Base-by-base conservation (phyloP, 2,329 filamentous ascomycete species). In the Alternaria alternata region DNA sequence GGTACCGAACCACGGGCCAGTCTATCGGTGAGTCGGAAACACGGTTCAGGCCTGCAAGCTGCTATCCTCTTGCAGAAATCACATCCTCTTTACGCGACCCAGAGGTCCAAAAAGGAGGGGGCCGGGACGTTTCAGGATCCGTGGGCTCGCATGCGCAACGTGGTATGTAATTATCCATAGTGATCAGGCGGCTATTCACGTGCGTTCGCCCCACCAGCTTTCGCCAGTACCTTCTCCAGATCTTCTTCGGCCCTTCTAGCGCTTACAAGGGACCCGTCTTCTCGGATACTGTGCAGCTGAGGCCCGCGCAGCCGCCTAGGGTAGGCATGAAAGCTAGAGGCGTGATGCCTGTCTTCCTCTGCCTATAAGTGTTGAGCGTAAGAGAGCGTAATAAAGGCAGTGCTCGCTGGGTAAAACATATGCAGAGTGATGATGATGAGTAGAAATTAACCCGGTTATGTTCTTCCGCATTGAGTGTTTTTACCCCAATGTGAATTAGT, bases 181-280 rank as follows among this genome's bases (percentile, higher is more conserved):
- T 62, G 32, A 30, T 30, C 16, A 51, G 49, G 55, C 59, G 59
- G 52, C 43, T 62, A 47, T 54, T 47, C 52, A 48, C 52, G 57
- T 60, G 39, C 34, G 22, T 51, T 61, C 30, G 56, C 59, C 59
- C 63, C 56, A 53, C 63, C 28, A 49, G 48, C 56, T 24, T 48
- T 49, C 58, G 30, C 49, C 47, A 46, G 22, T 51, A 36, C 53
- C 55, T 66, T 68, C 63, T 59, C 63, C 42, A 61, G 57, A 65
- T 60, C 57, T 68, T 68, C 65, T 59, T 57, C 58, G 54, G 38
- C n/a, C 44, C 58, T 67, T 67, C 65, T 68, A 68, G 64, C 48
- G 63, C 64, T 66, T 59, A 65, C 54, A 36, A 48, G 38, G 49
- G 62, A 46, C 41, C 61, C 65, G 56, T 63, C 52, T 51, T 55